Conservation (phyloP, 2,329 filamentous ascomycete genomes). For the Ascochyta koolunga region DNA sequence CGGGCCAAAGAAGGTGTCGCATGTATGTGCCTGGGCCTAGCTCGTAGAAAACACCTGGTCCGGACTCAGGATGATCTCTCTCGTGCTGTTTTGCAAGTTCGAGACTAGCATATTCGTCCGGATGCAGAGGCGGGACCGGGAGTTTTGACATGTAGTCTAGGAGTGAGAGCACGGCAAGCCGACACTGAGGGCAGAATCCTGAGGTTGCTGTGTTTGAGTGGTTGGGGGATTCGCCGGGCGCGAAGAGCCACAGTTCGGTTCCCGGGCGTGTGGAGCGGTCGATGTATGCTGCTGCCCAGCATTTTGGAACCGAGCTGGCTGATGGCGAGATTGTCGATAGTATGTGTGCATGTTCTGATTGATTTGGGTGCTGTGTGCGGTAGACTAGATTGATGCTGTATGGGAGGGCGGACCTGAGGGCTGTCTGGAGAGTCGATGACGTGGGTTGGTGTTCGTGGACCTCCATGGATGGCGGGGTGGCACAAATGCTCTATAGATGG, state of each 20-base stretch:
- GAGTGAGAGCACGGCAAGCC: constrained; percentile 35
- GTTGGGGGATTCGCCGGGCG: constrained; percentile 31
- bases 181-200: constrained; percentile 36
- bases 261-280: constrained; percentile 67
- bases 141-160: constrained; percentile 39
- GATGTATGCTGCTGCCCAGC: constrained; percentile 65
- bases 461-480: background rate
- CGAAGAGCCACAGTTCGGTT: constrained; percentile 70
- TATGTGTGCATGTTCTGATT: constrained; percentile 45
- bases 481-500: background rate
- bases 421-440: constrained; percentile 58
- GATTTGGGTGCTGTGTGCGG: constrained; percentile 64
- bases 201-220: constrained; percentile 18
- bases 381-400: constrained; percentile 66
- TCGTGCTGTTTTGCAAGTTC: constrained; percentile 39
- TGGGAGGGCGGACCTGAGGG: constrained; percentile 61
- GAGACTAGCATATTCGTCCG: constrained; percentile 31
- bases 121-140: constrained; percentile 33
- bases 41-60: constrained; percentile 27
- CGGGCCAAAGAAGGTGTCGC: constrained; percentile 40
- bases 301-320: constrained; percentile 25
- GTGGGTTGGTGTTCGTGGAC: constrained; percentile 29
- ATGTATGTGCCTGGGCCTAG: constrained; percentile 32
- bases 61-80: constrained; percentile 31
- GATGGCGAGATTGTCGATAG: constrained; percentile 48